Base-by-base conservation (phyloP, 257 asterid genomes). In the Striga asiatica region DNA sequence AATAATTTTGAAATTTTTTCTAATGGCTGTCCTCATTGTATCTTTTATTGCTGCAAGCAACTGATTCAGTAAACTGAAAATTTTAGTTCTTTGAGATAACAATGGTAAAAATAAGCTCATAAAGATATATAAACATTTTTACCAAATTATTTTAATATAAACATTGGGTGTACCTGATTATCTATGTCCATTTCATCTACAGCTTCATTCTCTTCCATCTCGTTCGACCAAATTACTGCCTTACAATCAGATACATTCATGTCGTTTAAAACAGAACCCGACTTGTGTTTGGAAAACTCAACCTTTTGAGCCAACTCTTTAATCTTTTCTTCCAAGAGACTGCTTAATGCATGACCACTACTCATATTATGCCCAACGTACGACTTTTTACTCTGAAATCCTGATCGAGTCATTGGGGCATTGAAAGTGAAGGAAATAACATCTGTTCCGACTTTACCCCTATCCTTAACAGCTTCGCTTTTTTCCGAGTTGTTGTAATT, bases 341-440 rank as follows among this genome's bases (percentile, higher is more conserved):
- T 62, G 71, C 81, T 84, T 45, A 91, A 74, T 18, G 72, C 80
- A 71, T 81, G 95, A 50, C 85, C 81, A 50, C 87, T 80, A 54
- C 54, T 70, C 25, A 73, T 50, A 58, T 68, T 76, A 66, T 71
- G 41, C 41, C 1, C 41, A 34, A 41, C 52, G 57, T 64, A 34
- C 46, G 84, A 70, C 69, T 58, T 56, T 29, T 29, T 42, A 73
- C 62, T 62, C 74, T 61, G 83, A n/a, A 67, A 57, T 56, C 66
- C 64, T 8, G 76, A 61, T 43, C 87, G 72, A 11, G 82, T 46
- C 82, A 92, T 62, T 19, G 95, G 94, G 72, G 98, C 72, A 46
- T 71, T 84, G 78, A 88, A 92, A 31, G 98, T 84, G 71, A 92
- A 88, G 24, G 98, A 92, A 71, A 92, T 49, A 37, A 88, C 85